phyloP scores from a whole-genome alignment of 805 yeast species.

The Jamesozyma gamospora region DNA sequence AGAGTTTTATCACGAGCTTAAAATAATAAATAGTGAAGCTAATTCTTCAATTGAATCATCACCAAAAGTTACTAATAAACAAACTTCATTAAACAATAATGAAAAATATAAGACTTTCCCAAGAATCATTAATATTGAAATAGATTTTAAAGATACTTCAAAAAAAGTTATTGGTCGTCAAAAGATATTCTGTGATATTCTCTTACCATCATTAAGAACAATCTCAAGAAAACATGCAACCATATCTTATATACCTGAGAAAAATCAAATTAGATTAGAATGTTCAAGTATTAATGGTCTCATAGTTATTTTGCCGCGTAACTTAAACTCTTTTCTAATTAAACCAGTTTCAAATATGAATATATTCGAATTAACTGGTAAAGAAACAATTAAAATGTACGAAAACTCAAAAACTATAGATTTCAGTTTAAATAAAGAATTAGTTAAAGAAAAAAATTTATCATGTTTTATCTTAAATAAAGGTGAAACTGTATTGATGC shows the following conservation, averaged over 20 bases:
- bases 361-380: conserved; percentile 19
- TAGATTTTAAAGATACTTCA: conserved; percentile 14
- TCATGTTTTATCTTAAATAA: conserved; percentile 36
- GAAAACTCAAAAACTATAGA: conserved; percentile 4
- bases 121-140: conserved; percentile 7
- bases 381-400: conserved; percentile 4
- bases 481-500: conserved; percentile 56
- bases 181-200: conserved; percentile 19
- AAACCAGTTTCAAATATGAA: conserved; percentile 12
- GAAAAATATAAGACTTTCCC: background rate
- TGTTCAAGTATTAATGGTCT: conserved; percentile 83
- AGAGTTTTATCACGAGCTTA: background rate
- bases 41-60: conserved; percentile 1
- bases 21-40: background rate
- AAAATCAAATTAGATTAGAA: conserved; percentile 39
- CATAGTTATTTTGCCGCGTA: conserved; percentile 49
- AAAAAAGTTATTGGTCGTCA: conserved; percentile 25
- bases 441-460: conserved; percentile 11
- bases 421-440: conserved; percentile 6
- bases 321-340: conserved; percentile 27
- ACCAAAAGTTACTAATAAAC: background rate
- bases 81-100: background rate
- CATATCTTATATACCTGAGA: conserved; percentile 32
- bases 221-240: conserved; percentile 28
- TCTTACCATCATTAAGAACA: conserved; percentile 23